phyloP scores from a whole-genome alignment of 495 filamentous ascomycete species.

The Zalerion maritima region DNA sequence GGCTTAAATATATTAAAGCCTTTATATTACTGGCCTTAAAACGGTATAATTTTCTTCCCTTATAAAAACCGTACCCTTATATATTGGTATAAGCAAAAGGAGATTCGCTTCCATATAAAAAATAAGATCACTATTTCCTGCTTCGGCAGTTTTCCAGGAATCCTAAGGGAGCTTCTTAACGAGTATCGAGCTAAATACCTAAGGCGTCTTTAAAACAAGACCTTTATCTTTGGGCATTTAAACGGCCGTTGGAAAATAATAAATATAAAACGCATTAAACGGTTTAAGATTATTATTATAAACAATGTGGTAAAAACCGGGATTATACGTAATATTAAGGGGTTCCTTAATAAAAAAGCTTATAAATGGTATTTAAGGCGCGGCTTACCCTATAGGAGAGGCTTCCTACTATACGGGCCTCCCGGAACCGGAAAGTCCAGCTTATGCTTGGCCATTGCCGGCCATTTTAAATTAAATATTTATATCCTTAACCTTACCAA shows the following conservation, averaged over 20 bases:
- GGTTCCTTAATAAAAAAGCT: conserved; percentile 1
- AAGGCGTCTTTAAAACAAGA: too few relatives aligned
- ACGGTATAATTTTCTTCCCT: conserved; percentile 14
- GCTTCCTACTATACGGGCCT: conserved; percentile 33
- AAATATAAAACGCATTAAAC: too few relatives aligned
- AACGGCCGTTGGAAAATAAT: too few relatives aligned
- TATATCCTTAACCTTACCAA: conserved; percentile 31
- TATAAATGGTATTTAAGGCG: conserved; percentile 18
- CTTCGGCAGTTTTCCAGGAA: too few relatives aligned
- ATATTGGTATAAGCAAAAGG: conserved; percentile 11
- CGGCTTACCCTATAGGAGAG: conserved; percentile 35
- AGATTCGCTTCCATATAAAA: conserved; percentile 4
- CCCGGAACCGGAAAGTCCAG: conserved; percentile 39
- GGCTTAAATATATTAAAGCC: conserved; percentile 16
- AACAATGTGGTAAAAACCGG: conserved; percentile 6
- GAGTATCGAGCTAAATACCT: too few relatives aligned
- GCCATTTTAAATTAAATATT: conserved; percentile 27
- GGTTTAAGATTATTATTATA: not conserved
- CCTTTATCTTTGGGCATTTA: too few relatives aligned
- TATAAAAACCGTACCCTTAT: conserved; percentile 15
- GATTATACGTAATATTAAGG: conserved; percentile 6
- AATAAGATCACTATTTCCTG: too few relatives aligned
- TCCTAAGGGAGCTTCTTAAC: too few relatives aligned
- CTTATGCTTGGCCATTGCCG: conserved; percentile 32
- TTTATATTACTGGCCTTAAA: conserved; percentile 16